phyloP scores from a whole-genome alignment of 2,329 filamentous ascomycete genomes.

The Ophiobolus disseminans region DNA sequence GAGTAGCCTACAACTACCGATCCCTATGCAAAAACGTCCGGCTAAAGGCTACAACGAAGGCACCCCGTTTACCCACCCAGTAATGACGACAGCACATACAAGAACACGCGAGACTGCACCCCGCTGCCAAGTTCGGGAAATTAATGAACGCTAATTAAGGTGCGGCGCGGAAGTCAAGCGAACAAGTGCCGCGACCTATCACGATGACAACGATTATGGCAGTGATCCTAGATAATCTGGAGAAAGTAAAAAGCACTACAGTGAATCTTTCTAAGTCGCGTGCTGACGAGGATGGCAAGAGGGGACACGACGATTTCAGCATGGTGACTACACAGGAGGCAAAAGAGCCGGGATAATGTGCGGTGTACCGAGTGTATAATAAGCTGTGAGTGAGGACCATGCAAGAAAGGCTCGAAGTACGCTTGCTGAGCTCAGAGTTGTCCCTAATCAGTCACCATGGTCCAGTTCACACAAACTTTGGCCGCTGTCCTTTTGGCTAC shows the following conservation, averaged over 20 bases:
- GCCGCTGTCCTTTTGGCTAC: conserved; percentile 32
- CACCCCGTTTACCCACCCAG: conserved; percentile 10
- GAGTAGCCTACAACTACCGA: conserved; percentile 8
- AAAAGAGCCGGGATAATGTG: conserved; percentile 13
- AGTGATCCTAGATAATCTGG: conserved; percentile 21
- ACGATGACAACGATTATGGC: conserved; percentile 19
- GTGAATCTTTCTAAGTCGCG: conserved; percentile 4
- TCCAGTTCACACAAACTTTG: conserved; percentile 35
- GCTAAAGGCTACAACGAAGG: conserved; percentile 4
- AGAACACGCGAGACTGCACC: conserved; percentile 13
- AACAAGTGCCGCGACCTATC: conserved; percentile 28
- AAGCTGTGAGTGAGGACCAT: conserved; percentile 8
- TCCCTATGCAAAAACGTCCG: conserved; percentile 1
- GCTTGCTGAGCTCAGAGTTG: neutral
- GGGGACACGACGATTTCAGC: conserved; percentile 18
- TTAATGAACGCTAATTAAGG: conserved; percentile 28
- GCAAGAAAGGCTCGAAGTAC: conserved; percentile 1
- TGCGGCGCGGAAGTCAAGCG: conserved; percentile 21
- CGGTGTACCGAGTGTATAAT: conserved; percentile 29
- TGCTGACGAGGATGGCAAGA: conserved; percentile 6
- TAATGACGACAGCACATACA: conserved; percentile 7
- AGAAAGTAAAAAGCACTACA: conserved; percentile 17
- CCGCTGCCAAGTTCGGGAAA: conserved; percentile 28
- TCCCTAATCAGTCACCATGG: conserved; percentile 27
- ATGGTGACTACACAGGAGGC: conserved; percentile 15